Evolutionary conservation across 1,284 basidiomycete species (phyloP), one percentile per base, ranked within the genome.

Genomic region (Pseudozyma tsukubaensis): DNA sequence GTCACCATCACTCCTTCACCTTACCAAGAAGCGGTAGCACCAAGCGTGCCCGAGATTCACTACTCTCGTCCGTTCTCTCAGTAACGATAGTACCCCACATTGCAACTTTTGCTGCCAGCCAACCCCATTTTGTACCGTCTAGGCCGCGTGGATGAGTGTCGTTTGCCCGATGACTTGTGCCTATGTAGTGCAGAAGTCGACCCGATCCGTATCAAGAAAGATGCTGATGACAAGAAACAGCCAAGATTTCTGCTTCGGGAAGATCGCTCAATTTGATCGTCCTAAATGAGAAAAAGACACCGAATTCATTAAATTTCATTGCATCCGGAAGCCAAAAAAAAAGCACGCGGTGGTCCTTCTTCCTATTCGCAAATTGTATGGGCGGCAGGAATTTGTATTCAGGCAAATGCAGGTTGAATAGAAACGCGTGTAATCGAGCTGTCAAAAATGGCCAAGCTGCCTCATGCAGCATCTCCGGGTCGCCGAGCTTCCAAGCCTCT

Each of bases 391-490:
- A 14, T 42, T 47, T 47, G 21, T 40, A 47, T 40, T 57, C 10
- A 8, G n/a, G 37, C 37, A 57, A 34, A 19, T 13, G 16, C 57
- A 36, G 18, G 48, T 16, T 35, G 14, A 34, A 11, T 50, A 45
- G 13, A 6, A 34, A 16, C 7, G 12, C 13, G n/a, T 44, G 8
- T 43, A 51, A 29, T 62, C 18, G 24, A 62, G 60, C 60, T 62
- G 60, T 62, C 60, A 62, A 62, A 44, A 55, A 36, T 12, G 21
- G 56, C 56, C 13, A 49, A 49, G 16, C 40, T 12, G 24, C 24
- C 36, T 29, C 40, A 54, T 55, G 60, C 60, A 54, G 21, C 18
- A 48, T 60, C 37, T n/a, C 58, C 58, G 50, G 53, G 18, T 40
- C 60, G 35, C 60, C 60, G 60, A 62, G 52, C 39, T 42, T 21